Conservation (phyloP, 2,329 filamentous ascomycete species). For the Neobulgaria alba region DNA sequence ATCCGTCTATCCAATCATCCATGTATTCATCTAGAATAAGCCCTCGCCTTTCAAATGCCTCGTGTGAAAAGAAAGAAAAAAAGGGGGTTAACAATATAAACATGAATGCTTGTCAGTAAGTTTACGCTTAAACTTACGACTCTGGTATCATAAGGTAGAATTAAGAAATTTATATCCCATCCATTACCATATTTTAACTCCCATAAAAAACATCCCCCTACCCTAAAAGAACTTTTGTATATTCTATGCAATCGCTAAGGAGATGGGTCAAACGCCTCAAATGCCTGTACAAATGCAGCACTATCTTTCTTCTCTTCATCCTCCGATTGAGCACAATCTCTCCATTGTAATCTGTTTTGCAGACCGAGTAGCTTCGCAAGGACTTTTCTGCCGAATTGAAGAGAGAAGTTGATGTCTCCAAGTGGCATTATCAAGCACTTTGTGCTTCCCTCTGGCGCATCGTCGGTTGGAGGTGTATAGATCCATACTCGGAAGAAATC, state of each 20-base stretch:
- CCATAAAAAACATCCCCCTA: too few relatives aligned
- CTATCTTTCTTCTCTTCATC: slow-evolving; percentile 75
- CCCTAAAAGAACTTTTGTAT: too few relatives aligned
- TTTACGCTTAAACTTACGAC: too few relatives aligned
- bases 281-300: slow-evolving; percentile 69
- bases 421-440: slow-evolving; percentile 69
- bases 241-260: slow-evolving; percentile 11
- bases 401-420: slow-evolving; percentile 67
- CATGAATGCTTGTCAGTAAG: too few relatives aligned
- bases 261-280: slow-evolving; percentile 75
- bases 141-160: not conserved
- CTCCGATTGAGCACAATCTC: slow-evolving; percentile 68
- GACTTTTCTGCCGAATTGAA: slow-evolving; percentile 84
- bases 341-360: slow-evolving; percentile 75
- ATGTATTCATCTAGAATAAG: too few relatives aligned
- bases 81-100: too few relatives aligned
- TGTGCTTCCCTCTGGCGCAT: slow-evolving; percentile 37
- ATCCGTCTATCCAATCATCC: too few relatives aligned
- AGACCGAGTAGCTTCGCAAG: slow-evolving; percentile 79
- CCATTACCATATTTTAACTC: too few relatives aligned
- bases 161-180: not conserved
- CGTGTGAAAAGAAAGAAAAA: too few relatives aligned
- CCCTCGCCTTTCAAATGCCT: too few relatives aligned
- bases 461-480: slow-evolving; percentile 49
- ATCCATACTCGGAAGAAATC: slow-evolving; percentile 82